Percentiles rank a stretch among this genome's conserved stretches.
phyloP scores from a whole-genome alignment of 169 alveolate species.

The Plasmodium gaboni region DNA sequence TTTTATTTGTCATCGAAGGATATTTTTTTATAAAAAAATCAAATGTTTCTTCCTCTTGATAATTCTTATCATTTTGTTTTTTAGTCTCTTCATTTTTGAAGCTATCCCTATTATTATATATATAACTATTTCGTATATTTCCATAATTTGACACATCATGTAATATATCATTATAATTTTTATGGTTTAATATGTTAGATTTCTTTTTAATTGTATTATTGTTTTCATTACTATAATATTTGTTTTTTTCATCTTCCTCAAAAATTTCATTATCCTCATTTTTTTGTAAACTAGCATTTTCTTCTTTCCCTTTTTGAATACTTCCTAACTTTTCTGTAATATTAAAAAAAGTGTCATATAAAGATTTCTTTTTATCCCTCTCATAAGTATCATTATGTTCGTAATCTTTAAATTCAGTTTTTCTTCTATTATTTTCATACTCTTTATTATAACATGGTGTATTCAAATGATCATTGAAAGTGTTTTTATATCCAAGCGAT shows the following conservation, averaged over 20 bases:
- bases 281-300: neutral
- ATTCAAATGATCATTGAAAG: no score
- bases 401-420: no score
- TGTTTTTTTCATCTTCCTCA: neutral
- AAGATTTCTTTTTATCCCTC: neutral
- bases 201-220: neutral
- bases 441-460: no score
- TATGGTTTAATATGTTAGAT: no score
- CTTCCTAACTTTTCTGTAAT: conserved; percentile 32
- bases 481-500: no score
- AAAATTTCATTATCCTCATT: neutral
- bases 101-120: neutral
- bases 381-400: no score
- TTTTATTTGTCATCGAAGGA: neutral
- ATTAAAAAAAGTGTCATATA: conserved; percentile 26
- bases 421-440: no score
- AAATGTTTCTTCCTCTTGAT: neutral
- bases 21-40: neutral
- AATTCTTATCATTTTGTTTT: conserved; percentile 25
- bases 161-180: neutral
- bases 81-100: neutral
- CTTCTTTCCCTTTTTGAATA: conserved; percentile 7
- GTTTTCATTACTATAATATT: conserved; percentile 1
- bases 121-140: conserved; percentile 1
- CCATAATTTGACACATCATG: neutral